A percentile compares a stretch with the other conserved stretches of the same genome.
Evolutionary conservation across 2,329 filamentous ascomycete genomes (phyloP).

Genomic region (Ilyonectria destructans): DNA sequence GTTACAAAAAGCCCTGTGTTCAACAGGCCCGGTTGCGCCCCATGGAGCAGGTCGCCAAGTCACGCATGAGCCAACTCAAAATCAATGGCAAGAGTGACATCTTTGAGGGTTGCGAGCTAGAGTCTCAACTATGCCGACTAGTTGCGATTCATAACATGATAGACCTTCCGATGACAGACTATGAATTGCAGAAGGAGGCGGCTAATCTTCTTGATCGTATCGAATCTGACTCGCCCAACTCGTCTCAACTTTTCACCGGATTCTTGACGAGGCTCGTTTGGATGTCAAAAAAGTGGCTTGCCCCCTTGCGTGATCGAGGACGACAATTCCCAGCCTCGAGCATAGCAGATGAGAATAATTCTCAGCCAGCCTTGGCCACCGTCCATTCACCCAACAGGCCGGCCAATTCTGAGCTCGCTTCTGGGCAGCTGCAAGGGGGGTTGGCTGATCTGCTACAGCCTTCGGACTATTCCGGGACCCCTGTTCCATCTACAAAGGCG

Average conservation of each 20-base stretch:
- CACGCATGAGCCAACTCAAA: constrained; percentile 34
- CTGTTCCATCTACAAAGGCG: too few species aligned
- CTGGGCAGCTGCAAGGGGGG: too few species aligned
- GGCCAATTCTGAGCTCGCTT: too few species aligned
- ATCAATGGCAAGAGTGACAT: constrained; percentile 43
- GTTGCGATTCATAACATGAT: constrained; percentile 31
- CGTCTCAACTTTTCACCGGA: constrained; percentile 33
- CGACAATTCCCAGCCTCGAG: constrained; percentile 1
- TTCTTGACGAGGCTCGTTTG: constrained; percentile 38
- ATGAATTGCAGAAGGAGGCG: constrained; percentile 37
- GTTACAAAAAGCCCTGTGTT: too few species aligned
- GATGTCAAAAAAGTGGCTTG: constrained; percentile 36
- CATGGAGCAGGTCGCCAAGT: constrained; percentile 36
- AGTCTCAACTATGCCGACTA: constrained; percentile 35
- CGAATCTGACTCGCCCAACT: constrained; percentile 23
- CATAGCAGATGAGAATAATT: too few species aligned
- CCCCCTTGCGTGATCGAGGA: constrained; percentile 26
- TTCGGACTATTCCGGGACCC: too few species aligned
- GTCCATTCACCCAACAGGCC: too few species aligned
- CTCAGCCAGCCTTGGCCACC: too few species aligned
- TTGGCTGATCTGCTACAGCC: too few species aligned
- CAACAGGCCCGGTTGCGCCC: constrained; percentile 36
- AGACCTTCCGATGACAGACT: constrained; percentile 35
- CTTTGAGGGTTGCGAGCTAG: constrained; percentile 41
- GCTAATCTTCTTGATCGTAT: constrained; percentile 27